Evolutionary conservation across 2,329 filamentous ascomycete genomes (phyloP).

Genomic region (Venturia aucupariae): DNA sequence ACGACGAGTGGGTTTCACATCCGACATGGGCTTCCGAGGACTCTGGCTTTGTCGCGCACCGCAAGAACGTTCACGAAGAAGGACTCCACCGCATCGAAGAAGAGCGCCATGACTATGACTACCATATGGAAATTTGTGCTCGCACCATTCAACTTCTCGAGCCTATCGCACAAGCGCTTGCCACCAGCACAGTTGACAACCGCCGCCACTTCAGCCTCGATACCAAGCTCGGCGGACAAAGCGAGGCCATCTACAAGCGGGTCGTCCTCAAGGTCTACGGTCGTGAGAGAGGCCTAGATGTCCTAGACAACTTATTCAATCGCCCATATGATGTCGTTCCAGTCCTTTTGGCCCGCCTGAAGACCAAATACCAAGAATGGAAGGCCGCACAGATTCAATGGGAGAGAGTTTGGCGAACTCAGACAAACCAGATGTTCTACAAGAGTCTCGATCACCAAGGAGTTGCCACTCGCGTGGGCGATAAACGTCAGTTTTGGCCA

Average conservation of each 20-base stretch:
- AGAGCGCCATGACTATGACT: constrained; percentile 96
- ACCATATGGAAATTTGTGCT: constrained; percentile 90
- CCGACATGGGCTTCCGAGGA: constrained; percentile 98
- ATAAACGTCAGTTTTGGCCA: constrained; percentile 84
- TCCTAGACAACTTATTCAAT: constrained; percentile 78
- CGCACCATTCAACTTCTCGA: constrained; percentile 95
- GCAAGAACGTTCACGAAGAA: constrained; percentile 94
- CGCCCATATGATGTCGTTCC: constrained; percentile 82
- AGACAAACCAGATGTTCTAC: constrained; percentile 90
- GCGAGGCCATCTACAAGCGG: constrained; percentile 92
- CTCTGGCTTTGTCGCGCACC: constrained; percentile 91
- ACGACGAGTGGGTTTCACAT: constrained; percentile 97
- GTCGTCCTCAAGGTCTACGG: constrained; percentile 98
- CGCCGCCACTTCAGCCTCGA: constrained; percentile 69
- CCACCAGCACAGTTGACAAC: constrained; percentile 59
- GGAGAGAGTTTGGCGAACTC: constrained; percentile 97
- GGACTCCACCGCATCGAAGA: constrained; percentile 93
- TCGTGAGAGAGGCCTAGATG: constrained; percentile 68
- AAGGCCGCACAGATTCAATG: constrained; percentile 93
- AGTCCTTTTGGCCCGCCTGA: constrained; percentile 76
- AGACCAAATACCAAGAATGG: constrained; percentile 97
- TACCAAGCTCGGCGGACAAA: constrained; percentile 77
- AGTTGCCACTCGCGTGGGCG: constrained; percentile 74
- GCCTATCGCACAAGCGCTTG: constrained; percentile 64
- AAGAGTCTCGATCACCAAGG: constrained; percentile 96